Evolutionary conservation across 225 moss, liverwort and hornwort species (phyloP).

Genomic region (Takakia lepidozioides): DNA sequence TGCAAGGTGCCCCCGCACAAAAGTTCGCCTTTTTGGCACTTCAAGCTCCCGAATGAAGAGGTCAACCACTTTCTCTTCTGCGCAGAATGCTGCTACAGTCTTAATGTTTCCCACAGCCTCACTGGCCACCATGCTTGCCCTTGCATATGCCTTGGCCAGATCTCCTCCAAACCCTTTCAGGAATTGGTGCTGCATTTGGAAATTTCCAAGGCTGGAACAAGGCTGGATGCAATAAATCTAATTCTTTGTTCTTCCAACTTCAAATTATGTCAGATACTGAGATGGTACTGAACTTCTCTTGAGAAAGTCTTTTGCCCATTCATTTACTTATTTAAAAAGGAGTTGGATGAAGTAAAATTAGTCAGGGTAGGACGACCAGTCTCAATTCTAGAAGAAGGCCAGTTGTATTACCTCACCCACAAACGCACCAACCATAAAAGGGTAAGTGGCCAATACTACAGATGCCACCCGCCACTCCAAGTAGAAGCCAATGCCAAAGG

Average conservation of each 20-base stretch:
- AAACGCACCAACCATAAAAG: constrained; percentile 59
- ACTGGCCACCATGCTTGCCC: constrained; percentile 49
- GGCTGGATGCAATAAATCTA: too few species aligned
- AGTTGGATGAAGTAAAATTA: not conserved
- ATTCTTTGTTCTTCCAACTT: too few species aligned
- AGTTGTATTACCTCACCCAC: constrained; percentile 42
- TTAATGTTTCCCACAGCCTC: constrained; percentile 56
- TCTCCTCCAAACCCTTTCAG: constrained; percentile 47
- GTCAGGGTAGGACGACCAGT: not conserved
- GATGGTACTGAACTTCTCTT: too few species aligned
- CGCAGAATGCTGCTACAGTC: constrained; percentile 53
- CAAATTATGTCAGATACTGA: too few species aligned
- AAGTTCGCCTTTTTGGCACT: constrained; percentile 36
- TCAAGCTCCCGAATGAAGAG: constrained; percentile 45
- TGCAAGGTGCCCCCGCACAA: constrained; percentile 40
- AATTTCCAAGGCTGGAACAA: not conserved
- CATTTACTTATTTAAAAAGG: not conserved
- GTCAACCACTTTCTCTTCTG: constrained; percentile 49
- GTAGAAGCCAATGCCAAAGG: constrained; percentile 54
- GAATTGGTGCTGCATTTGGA: constrained; percentile 36
- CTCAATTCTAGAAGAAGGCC: too few species aligned
- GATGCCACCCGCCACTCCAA: constrained; percentile 57
- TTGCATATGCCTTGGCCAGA: constrained; percentile 37
- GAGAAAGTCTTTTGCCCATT: not conserved
- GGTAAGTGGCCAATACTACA: constrained; percentile 57